Percentiles rank a stretch among this genome's conserved stretches.
Conservation (phyloP, 495 filamentous ascomycete genomes). For the Thozetella sp. region DNA sequence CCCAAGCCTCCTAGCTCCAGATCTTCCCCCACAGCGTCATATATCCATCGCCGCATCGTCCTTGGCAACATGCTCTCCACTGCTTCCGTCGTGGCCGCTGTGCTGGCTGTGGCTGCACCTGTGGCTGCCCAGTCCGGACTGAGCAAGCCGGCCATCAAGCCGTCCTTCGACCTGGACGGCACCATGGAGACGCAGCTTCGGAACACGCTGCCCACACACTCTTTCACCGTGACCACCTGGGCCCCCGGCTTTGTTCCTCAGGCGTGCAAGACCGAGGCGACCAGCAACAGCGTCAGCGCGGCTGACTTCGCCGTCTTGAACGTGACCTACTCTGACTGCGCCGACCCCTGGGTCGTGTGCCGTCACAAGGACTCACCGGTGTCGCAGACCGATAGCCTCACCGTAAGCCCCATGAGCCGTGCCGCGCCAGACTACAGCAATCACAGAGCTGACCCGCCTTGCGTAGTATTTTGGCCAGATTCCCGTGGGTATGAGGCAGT, state of each 20-base stretch:
- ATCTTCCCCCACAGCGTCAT: too few species aligned
- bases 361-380: constrained; percentile 14
- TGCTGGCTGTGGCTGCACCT: neutral
- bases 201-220: neutral
- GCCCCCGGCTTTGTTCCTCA: constrained; percentile 10
- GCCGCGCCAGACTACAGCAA: neutral
- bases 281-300: constrained; percentile 5
- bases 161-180: constrained; percentile 14
- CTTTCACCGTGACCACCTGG: constrained; percentile 8
- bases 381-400: constrained; percentile 10
- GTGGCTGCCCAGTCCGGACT: neutral
- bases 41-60: too few species aligned
- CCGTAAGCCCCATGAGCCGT: constrained; percentile 10
- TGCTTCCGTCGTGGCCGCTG: neutral
- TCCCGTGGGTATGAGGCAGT: constrained; percentile 23
- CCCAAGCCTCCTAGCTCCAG: neutral
- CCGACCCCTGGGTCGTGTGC: constrained; percentile 18
- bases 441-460: constrained; percentile 7
- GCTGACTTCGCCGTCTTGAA: constrained; percentile 14
- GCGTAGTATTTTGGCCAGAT: constrained; percentile 9
- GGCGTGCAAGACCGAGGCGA: constrained; percentile 14
- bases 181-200: constrained; percentile 9
- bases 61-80: neutral
- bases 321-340: constrained; percentile 19
- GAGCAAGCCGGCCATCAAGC: constrained; percentile 11